Conservation (phyloP, 345 rosid genomes). For the Triadica sebifera region DNA sequence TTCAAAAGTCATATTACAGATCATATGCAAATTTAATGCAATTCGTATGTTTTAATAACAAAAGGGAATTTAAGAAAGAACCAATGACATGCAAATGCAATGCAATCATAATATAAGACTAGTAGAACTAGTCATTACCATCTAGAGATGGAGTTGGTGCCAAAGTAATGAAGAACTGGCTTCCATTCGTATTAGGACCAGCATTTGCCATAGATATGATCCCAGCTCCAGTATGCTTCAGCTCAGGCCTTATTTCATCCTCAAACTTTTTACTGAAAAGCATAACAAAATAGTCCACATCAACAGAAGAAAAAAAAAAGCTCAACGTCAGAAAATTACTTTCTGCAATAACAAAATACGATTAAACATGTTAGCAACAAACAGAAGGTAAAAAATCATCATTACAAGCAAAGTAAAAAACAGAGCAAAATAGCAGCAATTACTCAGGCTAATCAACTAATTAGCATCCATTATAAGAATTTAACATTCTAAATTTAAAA, state of each 20-base stretch:
- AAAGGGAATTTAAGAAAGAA: too few relatives aligned
- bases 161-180: constrained; percentile 90
- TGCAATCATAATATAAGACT: neutral
- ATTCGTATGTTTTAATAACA: neutral
- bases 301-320: neutral
- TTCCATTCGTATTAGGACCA: constrained; percentile 89
- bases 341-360: neutral
- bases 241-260: constrained; percentile 77
- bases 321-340: neutral
- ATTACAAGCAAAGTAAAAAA: neutral
- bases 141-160: constrained; percentile 81
- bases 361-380: neutral
- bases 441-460: neutral
- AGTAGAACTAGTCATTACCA: constrained; percentile 41
- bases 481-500: neutral
- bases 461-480: neutral
- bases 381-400: neutral
- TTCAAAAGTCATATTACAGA: neutral
- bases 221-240: constrained; percentile 96
- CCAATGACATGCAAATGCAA: too few relatives aligned
- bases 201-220: constrained; percentile 96
- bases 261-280: constrained; percentile 62
- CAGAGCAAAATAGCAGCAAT: neutral
- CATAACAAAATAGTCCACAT: neutral
- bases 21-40: neutral